Evolutionary conservation across 768 basidiomycete genomes (phyloP), one percentile per base, ranked within the genome.

Genomic region (Infundibulicybe gibba): DNA sequence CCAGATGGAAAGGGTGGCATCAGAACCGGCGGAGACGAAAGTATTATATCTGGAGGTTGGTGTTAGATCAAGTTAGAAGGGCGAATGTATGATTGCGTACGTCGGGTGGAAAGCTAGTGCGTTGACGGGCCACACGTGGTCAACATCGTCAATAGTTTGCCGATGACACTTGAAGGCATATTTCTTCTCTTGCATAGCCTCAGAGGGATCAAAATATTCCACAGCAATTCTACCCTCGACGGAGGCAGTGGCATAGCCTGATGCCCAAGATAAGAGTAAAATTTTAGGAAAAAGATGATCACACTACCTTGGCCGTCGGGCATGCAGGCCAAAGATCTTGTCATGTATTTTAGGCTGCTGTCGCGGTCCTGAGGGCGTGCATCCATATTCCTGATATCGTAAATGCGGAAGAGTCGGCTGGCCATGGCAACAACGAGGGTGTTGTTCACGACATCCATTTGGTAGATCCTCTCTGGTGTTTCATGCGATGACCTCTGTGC

Each of bases 91-190:
- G 44, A 4, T 17, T 42, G 35, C 35, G 41, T 60, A 94, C 78
- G 77, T 69, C 0, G 95, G 94, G 58, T 97, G 94, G 72, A 97
- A 98, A 0, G 94, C 91, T 21, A 99, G 79, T 0, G 92, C 80
- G 57, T 97, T 97, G 50, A 98, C 94, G 0, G 95, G 94, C 82
- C 91, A 98, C 16, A 97, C 94, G 54, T 94, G 90, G 63, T 99
- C 97, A 12, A 88, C 87, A 32, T 90, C 92, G 32, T 90, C 85
- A 50, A 93, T 83, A 3, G 89, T 83, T 61, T 92, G 87, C 39
- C 95, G 79, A 59, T 99, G 95, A 53, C 94, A 97, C 62, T 97
- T 94, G 80, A 97, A 99, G 2, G 97, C 97, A 63, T 94, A 97
- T 69, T 94, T 84, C 65, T 75, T 78, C 19, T 87, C 84, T 63